Evolutionary conservation across 2,329 filamentous ascomycete genomes (phyloP).

Genomic region (Aspergillus ustus): DNA sequence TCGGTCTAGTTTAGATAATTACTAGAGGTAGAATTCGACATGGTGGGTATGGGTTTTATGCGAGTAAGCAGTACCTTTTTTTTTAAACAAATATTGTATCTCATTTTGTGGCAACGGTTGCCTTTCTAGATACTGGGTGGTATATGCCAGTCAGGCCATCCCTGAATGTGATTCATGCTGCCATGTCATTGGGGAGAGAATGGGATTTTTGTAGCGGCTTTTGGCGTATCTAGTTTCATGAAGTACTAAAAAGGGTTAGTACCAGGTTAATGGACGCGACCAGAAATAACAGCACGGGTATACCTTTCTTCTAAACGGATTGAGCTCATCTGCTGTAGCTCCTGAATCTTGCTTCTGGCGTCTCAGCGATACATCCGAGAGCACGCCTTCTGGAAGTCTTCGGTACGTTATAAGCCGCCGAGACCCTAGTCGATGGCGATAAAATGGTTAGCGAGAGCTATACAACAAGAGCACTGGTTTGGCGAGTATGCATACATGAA

Average conservation of each 20-base stretch:
- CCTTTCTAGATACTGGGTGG: background rate
- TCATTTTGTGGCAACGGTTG: too few relatives aligned
- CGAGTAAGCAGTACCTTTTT: too few relatives aligned
- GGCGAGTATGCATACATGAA: conserved; percentile 66
- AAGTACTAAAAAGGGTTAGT: conserved; percentile 6
- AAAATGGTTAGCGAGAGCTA: background rate
- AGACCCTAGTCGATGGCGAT: conserved; percentile 65
- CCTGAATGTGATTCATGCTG: background rate
- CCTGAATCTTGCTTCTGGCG: conserved; percentile 47
- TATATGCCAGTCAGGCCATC: background rate
- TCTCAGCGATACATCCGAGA: conserved; percentile 35
- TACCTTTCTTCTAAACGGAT: conserved; percentile 65
- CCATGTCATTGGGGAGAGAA: background rate
- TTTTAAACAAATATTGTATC: too few relatives aligned
- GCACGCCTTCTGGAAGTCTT: conserved; percentile 64
- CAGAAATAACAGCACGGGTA: background rate
- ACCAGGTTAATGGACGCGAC: background rate
- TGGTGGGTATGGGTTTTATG: background rate
- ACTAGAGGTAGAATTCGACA: background rate
- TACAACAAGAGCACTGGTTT: background rate
- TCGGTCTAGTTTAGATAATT: background rate
- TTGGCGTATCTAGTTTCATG: background rate
- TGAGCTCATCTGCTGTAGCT: conserved; percentile 67
- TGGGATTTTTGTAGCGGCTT: background rate
- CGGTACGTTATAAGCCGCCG: conserved; percentile 85